Percentiles rank a stretch among this genome's conserved stretches.
Evolutionary conservation across 2,329 filamentous ascomycete species (phyloP).

Genomic region (Laburnicola sp.): DNA sequence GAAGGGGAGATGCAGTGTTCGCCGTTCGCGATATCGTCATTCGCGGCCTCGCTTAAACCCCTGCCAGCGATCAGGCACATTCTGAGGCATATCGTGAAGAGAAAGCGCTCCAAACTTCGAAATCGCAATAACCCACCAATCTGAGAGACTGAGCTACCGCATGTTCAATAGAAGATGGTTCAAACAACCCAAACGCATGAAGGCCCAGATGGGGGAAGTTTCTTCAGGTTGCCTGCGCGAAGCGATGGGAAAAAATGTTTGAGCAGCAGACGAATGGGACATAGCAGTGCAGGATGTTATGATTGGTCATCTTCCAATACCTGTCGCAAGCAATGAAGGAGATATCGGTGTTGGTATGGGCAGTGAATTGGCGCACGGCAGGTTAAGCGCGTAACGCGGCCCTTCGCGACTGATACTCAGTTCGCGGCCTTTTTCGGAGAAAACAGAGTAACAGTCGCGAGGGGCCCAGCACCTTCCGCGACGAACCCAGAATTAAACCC

Average conservation of each 20-base stretch:
- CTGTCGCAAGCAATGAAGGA: too few relatives aligned
- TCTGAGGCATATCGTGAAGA: conserved; percentile 21
- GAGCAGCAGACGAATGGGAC: neutral
- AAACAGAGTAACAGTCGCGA: too few relatives aligned
- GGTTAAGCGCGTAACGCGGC: too few relatives aligned
- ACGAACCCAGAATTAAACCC: too few relatives aligned
- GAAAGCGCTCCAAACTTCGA: conserved; percentile 4
- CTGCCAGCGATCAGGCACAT: conserved; percentile 23
- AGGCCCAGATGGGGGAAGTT: conserved; percentile 9
- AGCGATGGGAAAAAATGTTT: neutral
- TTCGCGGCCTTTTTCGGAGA: too few relatives aligned
- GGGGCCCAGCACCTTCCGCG: too few relatives aligned
- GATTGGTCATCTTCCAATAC: too few relatives aligned
- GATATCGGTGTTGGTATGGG: too few relatives aligned
- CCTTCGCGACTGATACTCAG: too few relatives aligned
- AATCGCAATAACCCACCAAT: conserved; percentile 16
- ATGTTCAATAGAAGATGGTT: neutral
- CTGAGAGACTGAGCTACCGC: neutral
- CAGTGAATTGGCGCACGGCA: too few relatives aligned
- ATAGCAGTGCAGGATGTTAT: neutral
- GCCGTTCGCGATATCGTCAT: neutral
- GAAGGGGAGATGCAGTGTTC: neutral
- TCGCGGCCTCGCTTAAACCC: conserved; percentile 11
- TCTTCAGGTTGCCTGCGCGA: neutral
- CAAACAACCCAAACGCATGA: conserved; percentile 16